Percentiles rank a stretch among this genome's conserved stretches.
phyloP scores from a whole-genome alignment of 1,139 yeast genomes.

The Candida frijolesensis region DNA sequence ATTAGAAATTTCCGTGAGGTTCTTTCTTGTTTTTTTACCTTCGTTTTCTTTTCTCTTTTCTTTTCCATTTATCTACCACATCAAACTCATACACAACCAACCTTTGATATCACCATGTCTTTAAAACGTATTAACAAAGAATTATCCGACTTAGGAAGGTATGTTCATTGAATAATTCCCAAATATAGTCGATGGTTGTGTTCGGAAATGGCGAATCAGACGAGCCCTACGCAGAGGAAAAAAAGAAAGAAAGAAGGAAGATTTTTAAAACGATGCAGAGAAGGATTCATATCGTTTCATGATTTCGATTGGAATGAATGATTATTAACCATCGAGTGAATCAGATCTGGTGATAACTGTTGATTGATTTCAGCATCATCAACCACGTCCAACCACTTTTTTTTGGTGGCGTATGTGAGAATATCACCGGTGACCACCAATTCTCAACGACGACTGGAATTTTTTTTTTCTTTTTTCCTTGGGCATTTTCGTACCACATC shows the following conservation, averaged over 20 bases:
- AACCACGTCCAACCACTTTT: background rate
- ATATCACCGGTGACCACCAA: background rate
- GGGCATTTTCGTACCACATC: background rate
- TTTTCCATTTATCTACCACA: slow-evolving; percentile 9
- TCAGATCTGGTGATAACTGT: background rate
- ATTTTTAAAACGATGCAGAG: background rate
- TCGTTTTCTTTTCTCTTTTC: slow-evolving; percentile 8
- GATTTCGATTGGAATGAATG: background rate
- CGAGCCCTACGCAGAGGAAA: background rate
- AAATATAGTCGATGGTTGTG: background rate
- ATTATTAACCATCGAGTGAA: background rate
- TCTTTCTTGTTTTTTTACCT: slow-evolving; percentile 4
- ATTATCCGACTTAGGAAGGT: slow-evolving; percentile 91
- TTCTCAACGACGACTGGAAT: background rate
- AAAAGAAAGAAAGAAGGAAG: background rate
- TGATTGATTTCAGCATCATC: background rate
- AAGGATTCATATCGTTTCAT: background rate
- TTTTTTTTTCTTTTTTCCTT: background rate
- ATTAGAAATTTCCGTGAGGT: slow-evolving; percentile 1
- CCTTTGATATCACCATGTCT: slow-evolving; percentile 53
- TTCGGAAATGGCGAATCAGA: slow-evolving; percentile 1
- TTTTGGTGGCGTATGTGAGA: slow-evolving; percentile 2
- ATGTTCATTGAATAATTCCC: slow-evolving; percentile 36
- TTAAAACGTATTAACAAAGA: slow-evolving; percentile 95
- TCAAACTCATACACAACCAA: slow-evolving; percentile 6